These are phyloP conservation scores for Fusarium neocosmosporiellum DNA, from an alignment of 2,329 filamentous ascomycete genomes.

Conservation along the genomic window DNA sequence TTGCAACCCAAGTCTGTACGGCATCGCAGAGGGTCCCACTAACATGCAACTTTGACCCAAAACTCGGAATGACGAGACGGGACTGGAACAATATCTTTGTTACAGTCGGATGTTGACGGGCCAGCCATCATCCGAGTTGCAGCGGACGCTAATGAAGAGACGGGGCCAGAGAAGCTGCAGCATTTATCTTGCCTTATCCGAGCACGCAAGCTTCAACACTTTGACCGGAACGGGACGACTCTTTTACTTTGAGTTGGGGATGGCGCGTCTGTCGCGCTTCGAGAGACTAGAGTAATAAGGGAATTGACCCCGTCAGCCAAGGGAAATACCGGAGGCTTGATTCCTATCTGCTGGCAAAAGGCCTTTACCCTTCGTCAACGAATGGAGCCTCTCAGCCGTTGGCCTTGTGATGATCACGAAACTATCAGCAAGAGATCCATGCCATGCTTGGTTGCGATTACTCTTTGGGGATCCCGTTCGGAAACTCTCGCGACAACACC, in stretches of 20 bases:
- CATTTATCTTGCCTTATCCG: not conserved
- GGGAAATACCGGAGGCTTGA: not conserved
- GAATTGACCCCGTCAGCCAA: not conserved
- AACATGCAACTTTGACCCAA: slow-evolving; percentile 8
- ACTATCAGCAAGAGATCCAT: slow-evolving; percentile 3
- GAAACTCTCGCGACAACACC: not conserved
- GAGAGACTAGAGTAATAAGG: not conserved
- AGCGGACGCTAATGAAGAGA: not conserved
- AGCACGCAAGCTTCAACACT: not conserved
- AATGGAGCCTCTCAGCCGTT: not conserved
- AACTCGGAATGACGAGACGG: slow-evolving; percentile 7
- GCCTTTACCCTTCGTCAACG: not conserved
- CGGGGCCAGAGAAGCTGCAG: not conserved
- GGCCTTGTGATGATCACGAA: not conserved
- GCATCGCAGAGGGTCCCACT: slow-evolving; percentile 20
- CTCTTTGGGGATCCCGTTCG: not conserved
- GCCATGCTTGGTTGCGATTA: not conserved
- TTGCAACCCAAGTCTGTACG: slow-evolving; percentile 9
- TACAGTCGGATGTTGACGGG: not conserved
- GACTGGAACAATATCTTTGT: not conserved
- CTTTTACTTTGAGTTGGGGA: slow-evolving; percentile 13
- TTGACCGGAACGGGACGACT: not conserved
- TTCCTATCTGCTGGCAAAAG: not conserved
- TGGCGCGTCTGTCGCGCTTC: not conserved
- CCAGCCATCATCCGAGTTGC: not conserved